phyloP scores from a whole-genome alignment of 148 eudicot genomes.

The Salicornia ramosissima region DNA sequence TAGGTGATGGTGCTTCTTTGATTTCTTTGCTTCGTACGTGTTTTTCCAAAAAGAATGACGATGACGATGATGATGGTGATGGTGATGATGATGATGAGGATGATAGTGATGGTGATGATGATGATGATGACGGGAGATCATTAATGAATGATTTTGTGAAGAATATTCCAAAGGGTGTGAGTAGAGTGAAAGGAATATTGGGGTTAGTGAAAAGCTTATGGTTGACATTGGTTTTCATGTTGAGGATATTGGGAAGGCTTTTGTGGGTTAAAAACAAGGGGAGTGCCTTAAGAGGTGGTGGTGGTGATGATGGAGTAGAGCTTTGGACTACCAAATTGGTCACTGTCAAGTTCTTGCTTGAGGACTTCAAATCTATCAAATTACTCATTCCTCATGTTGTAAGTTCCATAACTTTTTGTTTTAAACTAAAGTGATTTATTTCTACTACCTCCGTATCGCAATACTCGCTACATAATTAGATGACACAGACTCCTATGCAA shows the following conservation, averaged over 20 bases:
- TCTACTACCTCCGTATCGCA: too few relatives aligned
- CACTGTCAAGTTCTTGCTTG: conserved; percentile 51
- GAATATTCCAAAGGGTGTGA: too few relatives aligned
- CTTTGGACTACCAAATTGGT: conserved; percentile 59
- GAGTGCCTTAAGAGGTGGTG: conserved; percentile 46
- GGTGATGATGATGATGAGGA: background rate
- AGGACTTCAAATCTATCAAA: conserved; percentile 62
- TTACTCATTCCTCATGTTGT: conserved; percentile 46
- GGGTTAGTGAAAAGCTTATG: conserved; percentile 33
- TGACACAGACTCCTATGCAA: too few relatives aligned
- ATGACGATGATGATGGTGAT: conserved; percentile 19
- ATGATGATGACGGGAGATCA: too few relatives aligned
- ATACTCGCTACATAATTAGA: too few relatives aligned
- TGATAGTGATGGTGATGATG: background rate
- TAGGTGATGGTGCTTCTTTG: conserved; percentile 69
- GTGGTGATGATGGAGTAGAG: conserved; percentile 66
- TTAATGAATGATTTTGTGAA: too few relatives aligned
- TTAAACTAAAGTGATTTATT: too few relatives aligned
- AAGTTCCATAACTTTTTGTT: too few relatives aligned
- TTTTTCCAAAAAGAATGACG: conserved; percentile 9
- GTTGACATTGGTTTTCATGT: conserved; percentile 34
- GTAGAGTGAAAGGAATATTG: conserved; percentile 22
- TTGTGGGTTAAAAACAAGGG: conserved; percentile 49
- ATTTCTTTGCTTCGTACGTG: conserved; percentile 52
- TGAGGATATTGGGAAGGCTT: conserved; percentile 36